Evolutionary conservation across 2,329 filamentous ascomycete species (phyloP).

Genomic region (Penicillium frequentans): DNA sequence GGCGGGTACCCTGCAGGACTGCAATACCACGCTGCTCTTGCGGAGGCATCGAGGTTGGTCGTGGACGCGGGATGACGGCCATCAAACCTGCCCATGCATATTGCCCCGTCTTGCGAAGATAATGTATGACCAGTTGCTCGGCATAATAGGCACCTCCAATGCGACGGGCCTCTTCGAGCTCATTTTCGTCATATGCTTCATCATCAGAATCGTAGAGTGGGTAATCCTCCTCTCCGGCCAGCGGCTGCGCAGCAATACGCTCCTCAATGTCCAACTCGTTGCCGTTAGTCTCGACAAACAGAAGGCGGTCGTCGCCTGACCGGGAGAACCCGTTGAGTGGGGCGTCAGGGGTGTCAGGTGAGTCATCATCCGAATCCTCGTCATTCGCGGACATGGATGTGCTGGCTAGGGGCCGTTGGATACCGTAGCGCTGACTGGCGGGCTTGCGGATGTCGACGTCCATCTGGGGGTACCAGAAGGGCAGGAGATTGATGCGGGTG

Average conservation of each 20-base stretch:
- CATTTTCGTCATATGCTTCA: constrained; percentile 72
- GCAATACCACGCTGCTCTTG: constrained; percentile 38
- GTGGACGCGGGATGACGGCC: constrained; percentile 56
- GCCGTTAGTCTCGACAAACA: constrained; percentile 48
- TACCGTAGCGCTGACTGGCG: constrained; percentile 82
- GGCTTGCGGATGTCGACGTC: constrained; percentile 96
- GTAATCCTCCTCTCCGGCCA: constrained; percentile 67
- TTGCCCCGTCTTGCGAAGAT: constrained; percentile 51
- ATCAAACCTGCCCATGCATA: constrained; percentile 49
- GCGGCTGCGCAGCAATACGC: constrained; percentile 66
- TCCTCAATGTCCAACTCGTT: constrained; percentile 74
- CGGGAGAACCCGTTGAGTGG: constrained; percentile 1
- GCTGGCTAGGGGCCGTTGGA: constrained; percentile 74
- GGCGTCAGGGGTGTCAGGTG: constrained; percentile 6
- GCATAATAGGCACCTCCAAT: constrained; percentile 77
- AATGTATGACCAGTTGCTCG: constrained; percentile 56
- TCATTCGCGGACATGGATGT: constrained; percentile 75
- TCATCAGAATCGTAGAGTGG: constrained; percentile 90
- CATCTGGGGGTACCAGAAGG: constrained; percentile 99
- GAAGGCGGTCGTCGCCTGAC: constrained; percentile 39
- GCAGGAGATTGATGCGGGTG: constrained; percentile 80
- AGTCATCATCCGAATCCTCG: constrained; percentile 69
- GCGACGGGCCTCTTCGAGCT: constrained; percentile 73
- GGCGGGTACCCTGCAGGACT: constrained; percentile 39
- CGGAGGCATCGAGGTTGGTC: constrained; percentile 39